Evolutionary conservation across 1,284 basidiomycete genomes (phyloP), one percentile per base, ranked within the genome.

Genomic region (Ustilago shanxiensis): DNA sequence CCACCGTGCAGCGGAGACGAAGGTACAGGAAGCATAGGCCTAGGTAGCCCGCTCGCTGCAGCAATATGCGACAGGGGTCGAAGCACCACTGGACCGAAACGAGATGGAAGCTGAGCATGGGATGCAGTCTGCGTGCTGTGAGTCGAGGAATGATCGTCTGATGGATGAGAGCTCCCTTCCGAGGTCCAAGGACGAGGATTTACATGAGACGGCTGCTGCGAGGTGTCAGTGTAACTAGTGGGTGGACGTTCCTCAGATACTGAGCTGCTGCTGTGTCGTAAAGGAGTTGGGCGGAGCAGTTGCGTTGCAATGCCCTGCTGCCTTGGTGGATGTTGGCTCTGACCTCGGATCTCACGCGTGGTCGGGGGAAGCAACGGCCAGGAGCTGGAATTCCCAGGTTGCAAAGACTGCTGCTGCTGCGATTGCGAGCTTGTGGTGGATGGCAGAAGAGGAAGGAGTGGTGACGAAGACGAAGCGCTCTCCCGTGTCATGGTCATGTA

Each of bases 311-410:
- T 18, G 47, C 24, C 6, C 24, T 11, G 24, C 47, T 49, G 47
- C 13, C 26, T 16, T 8, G 22, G 24, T 22, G 18, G 8, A 26
- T 49, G 11, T 3, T 26, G 26, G 22, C 13, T 49, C 24, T 6
- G 14, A 0, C 14, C 47, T n/a, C 14, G 26, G 47, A 49, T 13
- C 10, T 49, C 47, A 26, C 47, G 47, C 9, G 47, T 28, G 24
- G 47, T 49, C 16, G 11, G 47, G 9, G 47, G 47, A n/a, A 49
- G 47, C 47, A 28, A 28, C 14, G 47, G 47, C 47, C 22, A 49
- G 14, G 47, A 49, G 26, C 26, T 28, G 26, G 47, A 13, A n/a
- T 5, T 35, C 2, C 3, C 33, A 18, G 20, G 13, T 18, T 54
- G 52, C n/a, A n/a, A n/a, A n/a, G n/a, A n/a, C 20, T 22, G 31